Conservation (phyloP, 1,284 basidiomycete species). For the Athelia sp. region DNA sequence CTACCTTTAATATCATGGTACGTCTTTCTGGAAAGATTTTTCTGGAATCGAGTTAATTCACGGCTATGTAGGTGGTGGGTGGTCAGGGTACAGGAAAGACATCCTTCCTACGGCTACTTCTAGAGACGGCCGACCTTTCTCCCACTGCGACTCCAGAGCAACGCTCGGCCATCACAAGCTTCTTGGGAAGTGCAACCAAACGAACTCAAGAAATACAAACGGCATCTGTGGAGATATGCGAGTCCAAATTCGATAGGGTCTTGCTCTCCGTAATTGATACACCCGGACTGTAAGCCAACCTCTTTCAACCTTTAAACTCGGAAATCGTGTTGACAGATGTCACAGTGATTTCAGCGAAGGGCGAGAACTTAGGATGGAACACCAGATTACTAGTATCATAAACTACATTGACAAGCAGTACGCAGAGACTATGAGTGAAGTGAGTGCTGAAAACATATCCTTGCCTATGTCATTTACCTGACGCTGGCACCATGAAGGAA, state of each 20-base stretch:
- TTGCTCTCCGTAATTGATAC: conserved; percentile 77
- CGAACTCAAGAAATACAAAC: conserved; percentile 57
- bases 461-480: background rate
- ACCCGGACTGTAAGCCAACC: conserved; percentile 47
- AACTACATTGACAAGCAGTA: conserved; percentile 75
- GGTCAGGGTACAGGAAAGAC: conserved; percentile 78
- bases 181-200: conserved; percentile 52
- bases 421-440: conserved; percentile 80
- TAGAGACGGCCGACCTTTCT: conserved; percentile 75
- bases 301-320: background rate
- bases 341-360: conserved; percentile 56
- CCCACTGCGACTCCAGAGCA: conserved; percentile 67
- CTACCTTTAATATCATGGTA: conserved; percentile 83
- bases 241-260: conserved; percentile 71
- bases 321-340: background rate
- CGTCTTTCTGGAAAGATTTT: conserved; percentile 19
- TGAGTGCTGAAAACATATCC: conserved; percentile 24
- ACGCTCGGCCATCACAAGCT: conserved; percentile 52
- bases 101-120: conserved; percentile 59
- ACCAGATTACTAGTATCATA: conserved; percentile 64
- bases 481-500: conserved; percentile 43
- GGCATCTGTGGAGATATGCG: conserved; percentile 71
- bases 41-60: background rate
- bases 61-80: conserved; percentile 57
- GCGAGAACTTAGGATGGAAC: conserved; percentile 69